These are phyloP conservation scores for Butyriboletus loyo DNA, from an alignment of 768 basidiomycete genomes.

Conservation along the genomic window DNA sequence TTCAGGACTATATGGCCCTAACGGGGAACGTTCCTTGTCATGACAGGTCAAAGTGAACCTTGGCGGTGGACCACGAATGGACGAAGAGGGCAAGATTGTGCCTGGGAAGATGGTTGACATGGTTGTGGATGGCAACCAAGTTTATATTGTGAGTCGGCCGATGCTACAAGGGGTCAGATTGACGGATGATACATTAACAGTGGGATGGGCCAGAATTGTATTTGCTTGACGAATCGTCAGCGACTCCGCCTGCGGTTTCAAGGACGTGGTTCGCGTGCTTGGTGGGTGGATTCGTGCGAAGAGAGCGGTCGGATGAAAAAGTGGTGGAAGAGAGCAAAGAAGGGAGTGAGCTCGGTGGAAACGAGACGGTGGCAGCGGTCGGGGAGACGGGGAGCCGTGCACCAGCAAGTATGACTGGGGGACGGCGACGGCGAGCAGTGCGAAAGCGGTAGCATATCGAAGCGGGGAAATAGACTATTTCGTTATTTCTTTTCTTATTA, in stretches of 20 bases:
- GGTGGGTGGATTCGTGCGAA: conserved; percentile 23
- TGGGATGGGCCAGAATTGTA: conserved; percentile 58
- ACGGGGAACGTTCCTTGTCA: conserved; percentile 6
- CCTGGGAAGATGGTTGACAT: conserved; percentile 65
- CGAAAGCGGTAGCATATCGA: conserved; percentile 37
- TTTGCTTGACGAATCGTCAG: conserved; percentile 57
- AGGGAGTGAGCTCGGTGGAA: conserved; percentile 44
- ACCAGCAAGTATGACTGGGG: conserved; percentile 54
- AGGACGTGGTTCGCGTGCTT: conserved; percentile 71
- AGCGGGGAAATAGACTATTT: conserved; percentile 20
- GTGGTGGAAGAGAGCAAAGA: conserved; percentile 37
- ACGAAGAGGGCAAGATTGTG: conserved; percentile 54
- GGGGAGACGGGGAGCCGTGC: conserved; percentile 23
- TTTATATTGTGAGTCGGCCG: conserved; percentile 64
- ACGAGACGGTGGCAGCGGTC: conserved; percentile 36
- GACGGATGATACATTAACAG: conserved; percentile 35
- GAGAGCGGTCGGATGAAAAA: conserved; percentile 21
- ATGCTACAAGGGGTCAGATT: conserved; percentile 7
- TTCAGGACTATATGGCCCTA: neutral
- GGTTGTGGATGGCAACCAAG: conserved; percentile 73
- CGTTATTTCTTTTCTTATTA: neutral
- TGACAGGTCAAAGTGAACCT: conserved; percentile 69
- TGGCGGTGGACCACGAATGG: conserved; percentile 46
- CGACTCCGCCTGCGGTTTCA: conserved; percentile 50
- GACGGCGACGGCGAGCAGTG: conserved; percentile 59